phyloP scores from a whole-genome alignment of 208 protist genomes.

The Histomonas meleagridis region DNA sequence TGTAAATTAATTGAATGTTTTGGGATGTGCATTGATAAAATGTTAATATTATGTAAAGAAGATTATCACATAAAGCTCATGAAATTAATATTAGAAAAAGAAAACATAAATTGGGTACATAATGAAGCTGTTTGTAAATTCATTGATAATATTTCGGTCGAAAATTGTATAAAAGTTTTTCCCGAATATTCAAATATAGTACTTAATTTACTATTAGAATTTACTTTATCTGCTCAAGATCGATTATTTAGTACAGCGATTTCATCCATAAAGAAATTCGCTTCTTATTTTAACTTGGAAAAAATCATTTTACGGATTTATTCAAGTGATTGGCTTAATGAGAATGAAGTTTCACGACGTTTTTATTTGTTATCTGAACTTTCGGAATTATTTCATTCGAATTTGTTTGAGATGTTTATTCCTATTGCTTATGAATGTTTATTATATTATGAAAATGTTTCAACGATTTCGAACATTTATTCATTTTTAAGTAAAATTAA shows the following conservation, averaged over 20 bases:
- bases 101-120: slow-evolving; percentile 33
- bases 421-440: neutral
- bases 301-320: neutral
- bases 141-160: slow-evolving; percentile 15
- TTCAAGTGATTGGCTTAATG: neutral
- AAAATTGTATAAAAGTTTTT: neutral
- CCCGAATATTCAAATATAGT: neutral
- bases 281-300: neutral
- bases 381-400: neutral
- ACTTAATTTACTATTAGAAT: neutral
- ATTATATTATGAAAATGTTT: neutral
- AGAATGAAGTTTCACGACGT: neutral
- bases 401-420: neutral
- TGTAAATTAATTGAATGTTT: neutral
- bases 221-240: neutral
- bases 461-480: neutral
- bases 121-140: neutral
- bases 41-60: neutral
- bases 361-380: neutral
- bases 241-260: neutral
- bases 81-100: neutral
- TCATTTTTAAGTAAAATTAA: neutral
- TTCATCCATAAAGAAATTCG: neutral
- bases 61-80: neutral
- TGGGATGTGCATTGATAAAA: neutral